These are phyloP conservation scores for Sinapis alba DNA, from an alignment of 441 rosid genomes.

Conservation along the genomic window DNA sequence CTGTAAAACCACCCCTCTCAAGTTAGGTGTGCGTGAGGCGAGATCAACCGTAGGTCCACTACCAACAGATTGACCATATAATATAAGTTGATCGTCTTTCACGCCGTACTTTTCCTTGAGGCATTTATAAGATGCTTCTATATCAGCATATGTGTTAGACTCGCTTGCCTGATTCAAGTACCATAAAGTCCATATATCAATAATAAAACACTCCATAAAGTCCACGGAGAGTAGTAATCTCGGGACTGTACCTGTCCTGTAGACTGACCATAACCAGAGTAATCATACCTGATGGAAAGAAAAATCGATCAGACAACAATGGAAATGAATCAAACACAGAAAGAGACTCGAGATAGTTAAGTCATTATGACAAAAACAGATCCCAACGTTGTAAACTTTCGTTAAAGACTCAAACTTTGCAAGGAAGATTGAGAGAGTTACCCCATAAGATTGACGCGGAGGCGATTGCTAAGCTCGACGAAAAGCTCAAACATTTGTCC, in stretches of 20 bases:
- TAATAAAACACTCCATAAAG: not conserved
- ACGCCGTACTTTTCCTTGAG: not conserved
- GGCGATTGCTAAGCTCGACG: conserved; percentile 62
- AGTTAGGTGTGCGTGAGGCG: not conserved
- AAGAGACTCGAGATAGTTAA: not conserved
- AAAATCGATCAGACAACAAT: not conserved
- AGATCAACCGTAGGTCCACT: not conserved
- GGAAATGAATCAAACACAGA: not conserved
- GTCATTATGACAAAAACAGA: too few relatives aligned
- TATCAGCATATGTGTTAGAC: not conserved
- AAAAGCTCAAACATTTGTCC: too few relatives aligned
- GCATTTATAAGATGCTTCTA: not conserved
- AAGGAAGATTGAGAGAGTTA: conserved; percentile 12
- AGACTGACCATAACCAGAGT: conserved; percentile 6
- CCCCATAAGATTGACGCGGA: conserved; percentile 71
- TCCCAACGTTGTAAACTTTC: too few relatives aligned
- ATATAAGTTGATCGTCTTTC: not conserved
- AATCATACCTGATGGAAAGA: not conserved
- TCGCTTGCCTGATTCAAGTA: not conserved
- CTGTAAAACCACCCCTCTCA: conserved; percentile 60
- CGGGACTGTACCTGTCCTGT: not conserved
- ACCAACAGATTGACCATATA: conserved; percentile 8
- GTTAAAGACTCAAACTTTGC: not conserved
- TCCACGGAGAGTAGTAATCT: not conserved
- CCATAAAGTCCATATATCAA: not conserved